phyloP scores from a whole-genome alignment of 768 basidiomycete genomes.

The Galerina sulciceps region DNA sequence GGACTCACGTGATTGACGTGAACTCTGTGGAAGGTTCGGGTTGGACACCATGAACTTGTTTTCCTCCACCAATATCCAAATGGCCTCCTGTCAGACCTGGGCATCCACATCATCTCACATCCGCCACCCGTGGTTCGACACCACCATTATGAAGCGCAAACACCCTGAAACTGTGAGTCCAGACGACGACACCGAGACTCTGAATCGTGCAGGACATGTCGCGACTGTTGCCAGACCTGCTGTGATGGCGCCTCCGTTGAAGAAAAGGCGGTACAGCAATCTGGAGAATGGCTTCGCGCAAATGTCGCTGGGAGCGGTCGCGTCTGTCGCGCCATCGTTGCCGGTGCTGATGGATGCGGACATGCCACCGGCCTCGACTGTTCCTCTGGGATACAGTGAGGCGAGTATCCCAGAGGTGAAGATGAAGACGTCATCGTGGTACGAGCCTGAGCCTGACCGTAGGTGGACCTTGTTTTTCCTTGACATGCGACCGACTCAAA shows the following conservation, averaged over 20 bases:
- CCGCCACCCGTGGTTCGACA: constrained; percentile 50
- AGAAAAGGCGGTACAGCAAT: constrained; percentile 51
- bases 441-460: constrained; percentile 74
- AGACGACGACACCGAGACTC: constrained; percentile 18
- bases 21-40: constrained; percentile 14
- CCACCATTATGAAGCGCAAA: constrained; percentile 44
- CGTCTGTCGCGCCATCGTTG: constrained; percentile 3
- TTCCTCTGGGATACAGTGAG: background rate
- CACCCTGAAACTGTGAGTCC: constrained; percentile 27
- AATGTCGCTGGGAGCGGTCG: constrained; percentile 34
- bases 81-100: constrained; percentile 30
- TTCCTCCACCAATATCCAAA: constrained; percentile 1
- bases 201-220: background rate
- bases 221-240: constrained; percentile 5
- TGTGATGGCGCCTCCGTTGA: constrained; percentile 31
- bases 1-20: background rate
- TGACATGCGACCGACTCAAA: background rate
- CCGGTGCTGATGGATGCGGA: constrained; percentile 10
- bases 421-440: constrained; percentile 71
- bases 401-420: constrained; percentile 49
- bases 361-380: constrained; percentile 1
- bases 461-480: constrained; percentile 30
- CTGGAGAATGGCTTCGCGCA: constrained; percentile 64
- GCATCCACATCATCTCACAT: constrained; percentile 27
- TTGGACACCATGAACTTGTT: no score